These are phyloP conservation scores for Populus hybrid DNA, from an alignment of 441 rosid genomes.

Conservation along the genomic window DNA sequence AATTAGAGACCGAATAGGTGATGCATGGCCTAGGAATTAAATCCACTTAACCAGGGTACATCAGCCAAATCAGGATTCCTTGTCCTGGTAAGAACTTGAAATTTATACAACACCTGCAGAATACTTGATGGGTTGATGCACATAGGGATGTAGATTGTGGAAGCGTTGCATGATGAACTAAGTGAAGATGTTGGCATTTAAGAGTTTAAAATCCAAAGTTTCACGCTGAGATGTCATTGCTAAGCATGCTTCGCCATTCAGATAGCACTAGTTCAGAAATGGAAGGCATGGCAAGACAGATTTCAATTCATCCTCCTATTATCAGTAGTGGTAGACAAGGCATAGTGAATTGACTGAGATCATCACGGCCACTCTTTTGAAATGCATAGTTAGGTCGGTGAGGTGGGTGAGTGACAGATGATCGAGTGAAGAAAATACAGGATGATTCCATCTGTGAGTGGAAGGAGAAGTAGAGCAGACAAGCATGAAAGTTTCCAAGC, in stretches of 20 bases:
- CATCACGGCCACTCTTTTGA: conserved; percentile 43
- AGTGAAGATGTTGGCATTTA: conserved; percentile 57
- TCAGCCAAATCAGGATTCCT: conserved; percentile 38
- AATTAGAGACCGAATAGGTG: conserved; percentile 19
- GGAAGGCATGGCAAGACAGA: conserved; percentile 63
- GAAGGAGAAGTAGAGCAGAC: conserved; percentile 55
- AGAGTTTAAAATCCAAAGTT: conserved; percentile 55
- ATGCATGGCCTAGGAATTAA: neutral
- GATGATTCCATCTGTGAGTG: conserved; percentile 56
- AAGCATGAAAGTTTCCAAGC: conserved; percentile 52
- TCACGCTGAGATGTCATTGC: conserved; percentile 64
- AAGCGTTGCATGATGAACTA: conserved; percentile 75
- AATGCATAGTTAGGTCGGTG: conserved; percentile 47
- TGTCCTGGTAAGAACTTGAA: conserved; percentile 38
- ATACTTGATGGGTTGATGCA: conserved; percentile 64
- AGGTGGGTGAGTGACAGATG: conserved; percentile 50
- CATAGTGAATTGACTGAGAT: conserved; percentile 45
- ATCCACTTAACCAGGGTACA: conserved; percentile 30
- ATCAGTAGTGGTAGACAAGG: conserved; percentile 52
- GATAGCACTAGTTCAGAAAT: conserved; percentile 61
- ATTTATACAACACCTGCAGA: conserved; percentile 71
- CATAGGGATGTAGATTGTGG: conserved; percentile 71
- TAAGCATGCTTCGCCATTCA: conserved; percentile 70
- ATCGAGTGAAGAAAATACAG: conserved; percentile 56
- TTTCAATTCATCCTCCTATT: conserved; percentile 56